Conservation (phyloP, 805 yeast genomes). For the Lachancea sp. region DNA sequence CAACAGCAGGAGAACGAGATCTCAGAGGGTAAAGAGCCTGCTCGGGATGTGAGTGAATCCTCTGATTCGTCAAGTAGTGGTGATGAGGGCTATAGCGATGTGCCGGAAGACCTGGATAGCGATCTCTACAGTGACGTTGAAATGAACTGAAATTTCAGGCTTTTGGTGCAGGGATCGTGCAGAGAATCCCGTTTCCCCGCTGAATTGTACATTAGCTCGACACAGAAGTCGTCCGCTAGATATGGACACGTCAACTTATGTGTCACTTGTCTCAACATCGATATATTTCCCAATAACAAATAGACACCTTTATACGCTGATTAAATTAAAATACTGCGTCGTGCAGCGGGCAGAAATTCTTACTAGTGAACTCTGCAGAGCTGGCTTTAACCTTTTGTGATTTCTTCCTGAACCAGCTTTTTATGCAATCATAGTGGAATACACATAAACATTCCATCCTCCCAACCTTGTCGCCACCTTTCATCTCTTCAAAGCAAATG, state of each 20-base stretch:
- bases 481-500: slow-evolving; percentile 84
- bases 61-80: slow-evolving; percentile 24
- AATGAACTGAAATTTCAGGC: background rate
- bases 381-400: slow-evolving; percentile 42
- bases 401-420: slow-evolving; percentile 82
- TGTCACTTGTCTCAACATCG: background rate
- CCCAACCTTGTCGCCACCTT: slow-evolving; percentile 83
- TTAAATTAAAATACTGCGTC: slow-evolving; percentile 30
- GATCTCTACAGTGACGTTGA: slow-evolving; percentile 43
- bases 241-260: background rate
- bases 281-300: slow-evolving; percentile 1
- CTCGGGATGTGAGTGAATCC: background rate
- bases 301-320: slow-evolving; percentile 6
- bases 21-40: slow-evolving; percentile 15
- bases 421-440: slow-evolving; percentile 86
- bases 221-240: background rate
- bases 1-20: slow-evolving; percentile 27
- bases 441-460: slow-evolving; percentile 91
- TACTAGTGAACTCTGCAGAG: slow-evolving; percentile 27
- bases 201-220: slow-evolving; percentile 4
- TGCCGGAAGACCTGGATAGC: slow-evolving; percentile 42
- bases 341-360: slow-evolving; percentile 46
- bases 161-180: background rate
- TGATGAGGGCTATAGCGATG: slow-evolving; percentile 35
- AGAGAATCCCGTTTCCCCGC: background rate